Conservation (phyloP, 805 yeast species). For the Ogataea degrootiae region DNA sequence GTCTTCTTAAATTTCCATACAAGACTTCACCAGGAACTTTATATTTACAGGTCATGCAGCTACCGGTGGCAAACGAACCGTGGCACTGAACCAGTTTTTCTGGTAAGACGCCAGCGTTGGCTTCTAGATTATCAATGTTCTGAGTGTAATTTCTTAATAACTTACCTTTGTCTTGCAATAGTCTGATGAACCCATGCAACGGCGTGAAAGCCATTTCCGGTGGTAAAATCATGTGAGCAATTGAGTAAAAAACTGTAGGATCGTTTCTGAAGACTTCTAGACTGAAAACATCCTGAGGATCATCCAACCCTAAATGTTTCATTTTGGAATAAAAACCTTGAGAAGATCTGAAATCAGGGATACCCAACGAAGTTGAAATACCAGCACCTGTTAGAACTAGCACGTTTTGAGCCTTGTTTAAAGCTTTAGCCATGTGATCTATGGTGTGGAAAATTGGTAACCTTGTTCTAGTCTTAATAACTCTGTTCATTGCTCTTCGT, state of each 20-base stretch:
- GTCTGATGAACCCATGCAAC: conserved; percentile 71
- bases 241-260: conserved; percentile 78
- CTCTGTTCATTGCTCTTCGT: conserved; percentile 62
- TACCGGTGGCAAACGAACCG: conserved; percentile 86
- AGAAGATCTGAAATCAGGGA: conserved; percentile 90
- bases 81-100: conserved; percentile 83
- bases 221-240: conserved; percentile 81
- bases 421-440: conserved; percentile 50
- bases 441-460: conserved; percentile 50
- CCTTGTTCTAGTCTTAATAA: conserved; percentile 50
- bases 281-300: conserved; percentile 90
- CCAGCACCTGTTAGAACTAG: conserved; percentile 91
- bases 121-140: conserved; percentile 83
- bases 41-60: conserved; percentile 73
- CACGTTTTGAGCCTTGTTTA: conserved; percentile 54
- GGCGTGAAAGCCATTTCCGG: conserved; percentile 66
- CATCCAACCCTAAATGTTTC: conserved; percentile 62
- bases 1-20: conserved; percentile 51
- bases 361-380: conserved; percentile 82
- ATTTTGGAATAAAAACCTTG: conserved; percentile 76
- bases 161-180: conserved; percentile 71
- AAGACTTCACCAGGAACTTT: conserved; percentile 62
- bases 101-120: conserved; percentile 65
- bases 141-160: conserved; percentile 83
- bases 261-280: conserved; percentile 64